Base-by-base conservation (phyloP, 495 filamentous ascomycete genomes). In the Xylaria venustula region DNA sequence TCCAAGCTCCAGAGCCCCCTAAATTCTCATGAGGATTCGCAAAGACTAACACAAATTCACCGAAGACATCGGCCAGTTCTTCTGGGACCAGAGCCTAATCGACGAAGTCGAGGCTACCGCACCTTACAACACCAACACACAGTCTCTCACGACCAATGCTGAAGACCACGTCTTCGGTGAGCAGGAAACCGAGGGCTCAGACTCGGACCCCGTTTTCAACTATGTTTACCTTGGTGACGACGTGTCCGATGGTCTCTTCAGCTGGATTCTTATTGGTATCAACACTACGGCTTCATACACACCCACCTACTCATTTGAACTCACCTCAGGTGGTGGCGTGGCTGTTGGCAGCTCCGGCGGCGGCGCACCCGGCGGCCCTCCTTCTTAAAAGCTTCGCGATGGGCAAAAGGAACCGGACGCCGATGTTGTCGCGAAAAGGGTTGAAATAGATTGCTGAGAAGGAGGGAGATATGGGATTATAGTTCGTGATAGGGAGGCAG, bases 11-110 rank as follows among this genome's bases (percentile, higher is more conserved):
- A 19, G 2, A 15, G 19, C 42, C 3, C 1, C 15, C n/a, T n/a
- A n/a, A n/a, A n/a, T n/a, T n/a, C n/a, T n/a, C 3, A 46, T 46
- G 44, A 46, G 6, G 19, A 45, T 45, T 22, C 0, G 7, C 11
- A 11, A 23, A 46, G 12, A 26, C 44, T 76, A 71, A n/a, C 78
- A 77, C 42, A 83, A 88, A 89, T 71, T 67, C 71, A n/a, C n/a
- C n/a, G 78, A 77, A 41, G 83, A 88, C 69, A 73, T 87, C 49
- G 85, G 85, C 23, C 85, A 89, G 67, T 44, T 87, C 37, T 88
- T 86, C 82, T 88, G 81, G 58, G 82, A 86, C 65, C 77, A 85
- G 62, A 69, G 75, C 23, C 78, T 88, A 2, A 75, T 6, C 17
- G 20, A 26, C 23, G 6, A 65, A 2, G 80, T 82, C 54, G 80